Conservation (phyloP, 1,284 basidiomycete species). For the Melampsora larici-populina region DNA sequence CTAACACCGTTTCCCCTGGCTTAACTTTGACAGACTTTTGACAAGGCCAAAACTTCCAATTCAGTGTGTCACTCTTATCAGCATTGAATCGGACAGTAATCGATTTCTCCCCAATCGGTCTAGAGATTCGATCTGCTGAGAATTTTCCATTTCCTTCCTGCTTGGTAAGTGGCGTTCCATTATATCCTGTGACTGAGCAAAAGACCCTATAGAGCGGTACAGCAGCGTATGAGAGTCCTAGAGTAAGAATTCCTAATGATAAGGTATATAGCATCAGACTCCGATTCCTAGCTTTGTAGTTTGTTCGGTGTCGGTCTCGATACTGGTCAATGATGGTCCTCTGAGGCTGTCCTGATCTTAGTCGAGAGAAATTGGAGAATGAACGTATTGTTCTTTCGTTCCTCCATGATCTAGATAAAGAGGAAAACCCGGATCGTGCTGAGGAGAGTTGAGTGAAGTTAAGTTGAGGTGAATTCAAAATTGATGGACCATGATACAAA, state of each 20-base stretch:
- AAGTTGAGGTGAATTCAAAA: too few species aligned
- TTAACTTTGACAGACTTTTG: constrained; percentile 86
- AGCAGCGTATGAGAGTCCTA: constrained; percentile 88
- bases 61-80: constrained; percentile 78
- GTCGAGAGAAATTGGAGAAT: too few species aligned
- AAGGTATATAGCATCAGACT: constrained; percentile 73
- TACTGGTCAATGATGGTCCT: constrained; percentile 14
- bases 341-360: too few species aligned
- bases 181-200: constrained; percentile 95
- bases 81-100: constrained; percentile 97
- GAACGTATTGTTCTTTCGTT: too few species aligned
- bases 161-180: constrained; percentile 80
- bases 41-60: constrained; percentile 88
- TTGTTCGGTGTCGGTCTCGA: constrained; percentile 4
- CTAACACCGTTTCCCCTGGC: constrained; percentile 91
- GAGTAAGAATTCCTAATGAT: constrained; percentile 70
- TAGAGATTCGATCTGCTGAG: constrained; percentile 62
- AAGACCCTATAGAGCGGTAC: constrained; percentile 97
- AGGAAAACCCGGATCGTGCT: too few species aligned
- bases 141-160: constrained; percentile 45
- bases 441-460: too few species aligned
- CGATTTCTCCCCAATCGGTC: constrained; percentile 61
- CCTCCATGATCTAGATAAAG: too few species aligned
- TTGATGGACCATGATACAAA: too few species aligned
- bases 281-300: constrained; percentile 58